Percentiles rank a stretch among this genome's conserved stretches.
Conservation (phyloP, 1,284 basidiomycete species). For the Peniophora sp. region DNA sequence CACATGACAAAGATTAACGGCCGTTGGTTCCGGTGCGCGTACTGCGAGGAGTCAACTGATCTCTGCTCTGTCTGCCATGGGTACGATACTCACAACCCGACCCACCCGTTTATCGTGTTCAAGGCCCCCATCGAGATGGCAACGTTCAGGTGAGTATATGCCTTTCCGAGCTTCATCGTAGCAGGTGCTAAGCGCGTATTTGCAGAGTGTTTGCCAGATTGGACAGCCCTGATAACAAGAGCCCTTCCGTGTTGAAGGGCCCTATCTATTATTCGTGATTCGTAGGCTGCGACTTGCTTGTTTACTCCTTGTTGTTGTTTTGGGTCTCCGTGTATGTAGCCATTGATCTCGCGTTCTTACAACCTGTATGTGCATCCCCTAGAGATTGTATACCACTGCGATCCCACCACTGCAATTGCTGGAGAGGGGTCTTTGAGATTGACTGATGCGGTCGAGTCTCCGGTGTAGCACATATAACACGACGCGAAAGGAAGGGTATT, state of each 20-base stretch:
- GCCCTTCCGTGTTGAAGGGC: slow-evolving; percentile 52
- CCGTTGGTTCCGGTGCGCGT: slow-evolving; percentile 83
- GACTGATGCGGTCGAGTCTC: too few relatives aligned
- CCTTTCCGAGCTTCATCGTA: not conserved
- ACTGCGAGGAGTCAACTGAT: slow-evolving; percentile 66
- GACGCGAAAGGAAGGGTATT: too few relatives aligned
- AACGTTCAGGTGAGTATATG: slow-evolving; percentile 38
- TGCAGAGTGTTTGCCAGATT: slow-evolving; percentile 49
- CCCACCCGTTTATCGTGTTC: slow-evolving; percentile 81
- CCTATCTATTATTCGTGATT: slow-evolving; percentile 39
- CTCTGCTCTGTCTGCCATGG: slow-evolving; percentile 74
- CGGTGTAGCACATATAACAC: too few relatives aligned
- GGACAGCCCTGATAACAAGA: slow-evolving; percentile 38
- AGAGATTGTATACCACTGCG: too few relatives aligned
- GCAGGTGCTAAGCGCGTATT: slow-evolving; percentile 6
- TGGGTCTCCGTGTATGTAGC: too few relatives aligned
- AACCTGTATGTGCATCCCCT: too few relatives aligned
- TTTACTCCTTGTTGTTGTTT: not conserved
- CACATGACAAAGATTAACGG: slow-evolving; percentile 72
- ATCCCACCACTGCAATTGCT: too few relatives aligned
- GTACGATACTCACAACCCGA: slow-evolving; percentile 72
- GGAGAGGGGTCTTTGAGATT: too few relatives aligned
- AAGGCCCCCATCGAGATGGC: slow-evolving; percentile 68
- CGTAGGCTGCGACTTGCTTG: too few relatives aligned
- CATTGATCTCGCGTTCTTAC: too few relatives aligned